These are phyloP conservation scores for Triticum urartu DNA, from an alignment of 176 grass and related monocot species.

Conservation along the genomic window DNA sequence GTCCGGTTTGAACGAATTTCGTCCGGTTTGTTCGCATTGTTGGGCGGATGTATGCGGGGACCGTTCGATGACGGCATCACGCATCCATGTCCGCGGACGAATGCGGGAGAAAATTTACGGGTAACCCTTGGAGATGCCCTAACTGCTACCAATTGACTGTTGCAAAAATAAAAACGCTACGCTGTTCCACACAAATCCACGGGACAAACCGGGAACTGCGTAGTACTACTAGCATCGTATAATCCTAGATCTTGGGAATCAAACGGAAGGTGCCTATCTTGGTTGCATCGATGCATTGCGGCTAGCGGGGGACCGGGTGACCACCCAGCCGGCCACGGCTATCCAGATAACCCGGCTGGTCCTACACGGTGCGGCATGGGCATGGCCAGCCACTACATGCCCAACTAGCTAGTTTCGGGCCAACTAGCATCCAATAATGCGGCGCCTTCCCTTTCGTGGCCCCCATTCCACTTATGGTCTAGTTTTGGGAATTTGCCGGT, in stretches of 20 bases:
- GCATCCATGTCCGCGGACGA: too few relatives aligned
- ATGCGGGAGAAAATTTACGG: too few relatives aligned
- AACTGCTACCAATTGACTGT: too few relatives aligned
- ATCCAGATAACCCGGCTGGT: slow-evolving; percentile 35
- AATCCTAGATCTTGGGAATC: neutral
- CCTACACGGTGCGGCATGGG: neutral
- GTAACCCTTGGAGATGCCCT: too few relatives aligned
- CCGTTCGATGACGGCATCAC: too few relatives aligned
- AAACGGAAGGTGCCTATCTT: neutral
- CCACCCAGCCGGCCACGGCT: slow-evolving; percentile 5
- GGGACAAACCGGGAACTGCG: neutral
- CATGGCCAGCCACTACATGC: neutral
- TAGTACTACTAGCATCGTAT: neutral
- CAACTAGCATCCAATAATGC: slow-evolving; percentile 5
- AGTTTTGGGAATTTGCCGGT: neutral
- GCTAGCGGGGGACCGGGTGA: neutral
- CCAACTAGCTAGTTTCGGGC: neutral
- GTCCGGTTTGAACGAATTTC: too few relatives aligned
- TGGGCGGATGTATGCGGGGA: too few relatives aligned
- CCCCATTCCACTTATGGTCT: neutral
- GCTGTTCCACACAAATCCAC: neutral
- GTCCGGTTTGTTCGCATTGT: too few relatives aligned
- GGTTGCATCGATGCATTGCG: neutral
- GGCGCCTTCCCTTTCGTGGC: neutral
- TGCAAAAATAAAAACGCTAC: neutral